These are phyloP conservation scores for Talinum fruticosum DNA, from an alignment of 148 eudicot species.

Conservation along the genomic window DNA sequence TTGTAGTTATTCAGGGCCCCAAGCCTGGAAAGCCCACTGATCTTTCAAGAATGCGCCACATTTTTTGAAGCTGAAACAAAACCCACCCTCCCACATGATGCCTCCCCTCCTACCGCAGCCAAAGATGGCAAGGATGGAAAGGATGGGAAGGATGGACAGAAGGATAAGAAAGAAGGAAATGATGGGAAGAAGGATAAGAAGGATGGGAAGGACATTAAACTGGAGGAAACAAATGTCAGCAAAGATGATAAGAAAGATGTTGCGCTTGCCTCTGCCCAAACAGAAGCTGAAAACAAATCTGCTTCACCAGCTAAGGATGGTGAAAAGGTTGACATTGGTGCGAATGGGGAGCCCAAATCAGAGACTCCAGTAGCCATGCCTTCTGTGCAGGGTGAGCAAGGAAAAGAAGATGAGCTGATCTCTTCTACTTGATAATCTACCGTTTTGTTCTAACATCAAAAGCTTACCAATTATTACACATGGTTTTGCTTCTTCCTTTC, in stretches of 20 bases:
- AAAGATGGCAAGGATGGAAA: slow-evolving; percentile 22
- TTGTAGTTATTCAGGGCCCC: slow-evolving; percentile 42
- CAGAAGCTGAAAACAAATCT: slow-evolving; percentile 10
- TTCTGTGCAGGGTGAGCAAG: slow-evolving; percentile 15
- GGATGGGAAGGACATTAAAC: neutral
- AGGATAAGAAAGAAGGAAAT: slow-evolving; percentile 12
- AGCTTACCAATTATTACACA: neutral
- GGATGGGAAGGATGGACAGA: slow-evolving; percentile 1
- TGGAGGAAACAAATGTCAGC: neutral
- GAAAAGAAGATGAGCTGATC: slow-evolving; percentile 7
- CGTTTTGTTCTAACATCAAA: neutral
- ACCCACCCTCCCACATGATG: slow-evolving; percentile 39
- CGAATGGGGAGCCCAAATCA: neutral
- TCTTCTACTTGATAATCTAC: slow-evolving; percentile 10
- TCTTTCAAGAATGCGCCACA: slow-evolving; percentile 46
- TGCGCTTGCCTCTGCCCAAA: neutral
- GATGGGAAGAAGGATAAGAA: slow-evolving; percentile 13
- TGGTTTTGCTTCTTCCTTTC: neutral
- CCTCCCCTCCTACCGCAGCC: slow-evolving; percentile 29
- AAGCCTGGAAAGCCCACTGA: slow-evolving; percentile 54
- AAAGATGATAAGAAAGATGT: slow-evolving; percentile 2
- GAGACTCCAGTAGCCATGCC: neutral
- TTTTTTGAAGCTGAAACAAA: slow-evolving; percentile 39
- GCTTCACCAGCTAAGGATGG: slow-evolving; percentile 8
- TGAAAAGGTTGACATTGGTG: neutral